Base-by-base conservation (phyloP, 768 basidiomycete genomes). In the Lepiota venenata region DNA sequence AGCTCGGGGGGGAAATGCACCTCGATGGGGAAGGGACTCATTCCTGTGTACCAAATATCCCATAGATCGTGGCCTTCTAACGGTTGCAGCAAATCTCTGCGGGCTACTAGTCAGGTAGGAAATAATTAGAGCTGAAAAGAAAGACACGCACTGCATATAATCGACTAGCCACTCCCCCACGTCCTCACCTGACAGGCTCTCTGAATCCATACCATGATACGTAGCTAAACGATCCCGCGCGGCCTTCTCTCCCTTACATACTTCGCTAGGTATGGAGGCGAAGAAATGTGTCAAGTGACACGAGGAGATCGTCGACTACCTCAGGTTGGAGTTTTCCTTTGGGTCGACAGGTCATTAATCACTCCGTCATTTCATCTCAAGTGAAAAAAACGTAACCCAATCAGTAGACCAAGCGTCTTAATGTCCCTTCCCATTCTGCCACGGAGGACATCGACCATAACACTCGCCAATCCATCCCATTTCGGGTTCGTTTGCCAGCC, bases 1-100 rank as follows among this genome's bases (percentile, higher is more conserved):
- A 32, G 4, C 25, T 32, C 10, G 53, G 37, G 7, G 44, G n/a
- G 46, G 41, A 46, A 50, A 48, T 53, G 5, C 16, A 89, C 88
- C 71, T 91, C 86, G 10, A 78, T 76, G 2, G 88, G 84, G 57
- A 88, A 87, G 1, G 83, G 79, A 2, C 80, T 74, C 5, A 69
- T 63, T 4, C 87, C 85, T 0, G 84, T 89, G 54, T 84, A 88
- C 87, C 87, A 91, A 8, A 89, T 66, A 52, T 86, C 83, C 82
- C 85, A 90, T 25, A 91, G 67, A 12, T 69, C 66, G 2, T 67
- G 56, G 4, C 77, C 74, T 51, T 87, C 85, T 0, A 83, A 70
- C 2, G 78, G 72, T 12, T 87, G 58, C 9, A 46, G 14, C n/a
- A 56, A 41, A 32, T 56, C 35, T 38, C 47, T 41, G 50, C 29